Percentiles rank a stretch among this genome's conserved stretches.
Evolutionary conservation across 352 stramenopile species (phyloP).

Genomic region (Achlya hypogyna): DNA sequence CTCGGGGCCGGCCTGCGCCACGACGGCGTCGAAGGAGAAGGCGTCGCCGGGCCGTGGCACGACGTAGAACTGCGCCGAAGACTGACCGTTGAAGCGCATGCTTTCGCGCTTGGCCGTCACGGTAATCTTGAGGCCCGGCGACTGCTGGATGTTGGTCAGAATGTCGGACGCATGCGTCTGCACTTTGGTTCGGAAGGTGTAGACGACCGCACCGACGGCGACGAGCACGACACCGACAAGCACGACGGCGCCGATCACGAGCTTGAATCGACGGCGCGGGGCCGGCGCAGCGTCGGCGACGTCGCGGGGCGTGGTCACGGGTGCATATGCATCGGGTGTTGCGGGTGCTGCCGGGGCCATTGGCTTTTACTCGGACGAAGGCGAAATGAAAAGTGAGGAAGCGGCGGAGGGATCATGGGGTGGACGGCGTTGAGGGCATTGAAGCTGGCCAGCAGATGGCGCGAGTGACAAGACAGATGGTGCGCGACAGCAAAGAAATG

Average conservation of each 20-base stretch:
- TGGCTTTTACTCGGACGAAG: too few species aligned
- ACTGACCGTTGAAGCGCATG: constrained; percentile 1
- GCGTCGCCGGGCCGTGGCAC: background rate
- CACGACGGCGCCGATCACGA: background rate
- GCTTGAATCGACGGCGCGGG: background rate
- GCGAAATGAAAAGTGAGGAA: background rate
- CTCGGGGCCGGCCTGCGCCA: background rate
- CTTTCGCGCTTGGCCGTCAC: background rate
- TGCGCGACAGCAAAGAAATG: too few species aligned
- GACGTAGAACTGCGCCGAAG: background rate
- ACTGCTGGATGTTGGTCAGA: constrained; percentile 1
- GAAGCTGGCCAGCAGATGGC: too few species aligned
- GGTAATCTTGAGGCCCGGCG: background rate
- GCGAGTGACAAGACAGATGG: too few species aligned
- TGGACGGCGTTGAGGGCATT: too few species aligned
- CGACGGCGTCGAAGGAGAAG: constrained; percentile 5
- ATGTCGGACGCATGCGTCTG: background rate
- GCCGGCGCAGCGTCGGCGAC: background rate
- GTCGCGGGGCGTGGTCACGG: background rate
- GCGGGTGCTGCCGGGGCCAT: background rate
- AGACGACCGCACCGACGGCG: background rate
- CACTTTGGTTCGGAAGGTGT: background rate
- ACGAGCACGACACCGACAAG: background rate
- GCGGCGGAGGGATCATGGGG: too few species aligned
- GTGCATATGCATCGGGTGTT: background rate